Evolutionary conservation across 371 early-diverging fungal species (phyloP).

Genomic region (Massospora cicadina): DNA sequence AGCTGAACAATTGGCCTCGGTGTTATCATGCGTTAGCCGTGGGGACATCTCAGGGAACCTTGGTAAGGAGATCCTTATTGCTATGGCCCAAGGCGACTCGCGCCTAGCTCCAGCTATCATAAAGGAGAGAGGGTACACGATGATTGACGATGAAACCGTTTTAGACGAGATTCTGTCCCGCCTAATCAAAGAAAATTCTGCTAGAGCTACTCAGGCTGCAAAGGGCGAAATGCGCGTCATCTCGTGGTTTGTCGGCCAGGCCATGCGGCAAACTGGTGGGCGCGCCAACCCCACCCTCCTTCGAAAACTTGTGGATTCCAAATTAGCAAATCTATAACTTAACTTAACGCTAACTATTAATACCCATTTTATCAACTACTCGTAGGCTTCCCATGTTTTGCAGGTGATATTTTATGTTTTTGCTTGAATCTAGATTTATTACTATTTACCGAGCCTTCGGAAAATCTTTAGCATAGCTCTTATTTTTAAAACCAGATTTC

Average conservation of each 20-base stretch:
- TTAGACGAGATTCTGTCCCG: neutral
- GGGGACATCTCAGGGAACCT: neutral
- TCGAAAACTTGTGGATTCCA: neutral
- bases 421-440: too few species aligned
- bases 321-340: too few species aligned
- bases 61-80: neutral
- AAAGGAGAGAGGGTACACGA: neutral
- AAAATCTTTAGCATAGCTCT: too few species aligned
- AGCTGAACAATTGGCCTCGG: neutral
- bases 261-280: neutral
- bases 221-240: neutral
- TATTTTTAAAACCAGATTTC: too few species aligned
- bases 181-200: neutral
- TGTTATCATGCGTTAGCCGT: neutral
- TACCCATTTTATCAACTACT: too few species aligned
- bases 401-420: too few species aligned
- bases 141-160: neutral
- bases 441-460: too few species aligned
- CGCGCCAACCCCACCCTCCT: neutral
- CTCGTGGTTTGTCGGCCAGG: neutral
- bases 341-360: too few species aligned
- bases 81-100: neutral
- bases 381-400: too few species aligned
- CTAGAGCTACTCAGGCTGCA: neutral
- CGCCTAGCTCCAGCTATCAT: neutral